Evolutionary conservation across 148 eudicot species (phyloP).

Genomic region (Chenopodium suecicum): DNA sequence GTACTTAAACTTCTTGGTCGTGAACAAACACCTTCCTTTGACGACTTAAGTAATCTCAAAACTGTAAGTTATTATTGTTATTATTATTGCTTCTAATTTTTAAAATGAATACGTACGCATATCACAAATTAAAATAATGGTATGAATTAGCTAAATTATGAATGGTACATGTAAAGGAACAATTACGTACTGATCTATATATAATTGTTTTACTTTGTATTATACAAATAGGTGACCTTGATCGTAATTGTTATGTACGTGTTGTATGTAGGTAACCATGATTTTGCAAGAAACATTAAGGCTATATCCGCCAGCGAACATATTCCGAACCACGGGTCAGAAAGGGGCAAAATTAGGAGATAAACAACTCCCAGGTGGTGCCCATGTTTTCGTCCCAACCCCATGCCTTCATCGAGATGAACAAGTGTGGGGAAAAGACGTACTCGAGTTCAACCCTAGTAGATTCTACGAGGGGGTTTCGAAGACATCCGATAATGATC

Average conservation of each 20-base stretch:
- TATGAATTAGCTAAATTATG: too few species aligned
- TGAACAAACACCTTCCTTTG: background rate
- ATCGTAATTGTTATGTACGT: background rate
- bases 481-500: background rate
- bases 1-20: background rate
- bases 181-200: too few species aligned
- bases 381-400: background rate
- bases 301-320: slow-evolving; percentile 1
- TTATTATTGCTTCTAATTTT: too few species aligned
- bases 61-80: background rate
- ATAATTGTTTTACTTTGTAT: too few species aligned
- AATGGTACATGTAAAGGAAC: too few species aligned
- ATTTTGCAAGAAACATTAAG: slow-evolving; percentile 12
- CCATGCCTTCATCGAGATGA: slow-evolving; percentile 5
- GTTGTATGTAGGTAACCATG: background rate
- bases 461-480: background rate
- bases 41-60: background rate
- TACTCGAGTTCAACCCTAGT: background rate
- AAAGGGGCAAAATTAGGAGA: slow-evolving; percentile 9
- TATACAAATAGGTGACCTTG: too few species aligned
- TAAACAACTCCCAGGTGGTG: slow-evolving; percentile 4
- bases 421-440: slow-evolving; percentile 5
- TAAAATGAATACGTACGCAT: too few species aligned
- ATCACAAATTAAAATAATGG: too few species aligned
- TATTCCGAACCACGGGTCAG: background rate